Base-by-base conservation (phyloP, 768 basidiomycete species). In the Mrakia blollopis region DNA sequence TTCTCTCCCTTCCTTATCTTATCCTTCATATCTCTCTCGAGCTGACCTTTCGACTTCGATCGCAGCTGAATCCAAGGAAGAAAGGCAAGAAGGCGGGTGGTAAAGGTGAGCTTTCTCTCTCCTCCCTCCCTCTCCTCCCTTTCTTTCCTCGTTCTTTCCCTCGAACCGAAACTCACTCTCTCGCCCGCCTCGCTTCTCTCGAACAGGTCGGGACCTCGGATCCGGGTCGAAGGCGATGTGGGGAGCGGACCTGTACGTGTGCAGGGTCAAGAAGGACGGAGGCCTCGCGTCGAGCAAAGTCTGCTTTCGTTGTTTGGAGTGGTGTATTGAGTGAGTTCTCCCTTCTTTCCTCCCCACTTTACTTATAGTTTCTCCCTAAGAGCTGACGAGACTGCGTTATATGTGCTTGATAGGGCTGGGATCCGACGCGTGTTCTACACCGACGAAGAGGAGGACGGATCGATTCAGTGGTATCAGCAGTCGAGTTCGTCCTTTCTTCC, bases 191-290 rank as follows among this genome's bases (percentile, higher is more conserved):
- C 11, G 10, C 60, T 61, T 32, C n/a, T 61, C 16, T n/a, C n/a
- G n/a, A n/a, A 16, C 32, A 63, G 62, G 35, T 14, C 32, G 62
- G 32, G 35, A 63, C 14, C 30, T 32, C 6, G 62, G 62, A 5
- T 37, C 62, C 1, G 62, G 62, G 3, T 63, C 30, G 30, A 63
- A 63, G 30, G 62, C 62, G 28, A 63, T 63, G 62, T 63, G 62
- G 62, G 62, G 62, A 13, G 30, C 62, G 30, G 28, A 63, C 16
- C 10, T 63, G 62, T 63, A 63, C 62, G 62, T 63, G n/a, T 32
- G 62, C 62, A 32, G 62, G 62, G 62, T 63, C 62, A 63, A 63
- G 62, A 63, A 63, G 62, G 62, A 63, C 30, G 62, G 62, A 32
- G 35, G n/a, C 2, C 35, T 63, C 32, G 62, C 62, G 62, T 63